A percentile compares a stretch with the other conserved stretches of the same genome.
Evolutionary conservation across 495 filamentous ascomycete species (phyloP).

Genomic region (Neurospora tetrasperma): DNA sequence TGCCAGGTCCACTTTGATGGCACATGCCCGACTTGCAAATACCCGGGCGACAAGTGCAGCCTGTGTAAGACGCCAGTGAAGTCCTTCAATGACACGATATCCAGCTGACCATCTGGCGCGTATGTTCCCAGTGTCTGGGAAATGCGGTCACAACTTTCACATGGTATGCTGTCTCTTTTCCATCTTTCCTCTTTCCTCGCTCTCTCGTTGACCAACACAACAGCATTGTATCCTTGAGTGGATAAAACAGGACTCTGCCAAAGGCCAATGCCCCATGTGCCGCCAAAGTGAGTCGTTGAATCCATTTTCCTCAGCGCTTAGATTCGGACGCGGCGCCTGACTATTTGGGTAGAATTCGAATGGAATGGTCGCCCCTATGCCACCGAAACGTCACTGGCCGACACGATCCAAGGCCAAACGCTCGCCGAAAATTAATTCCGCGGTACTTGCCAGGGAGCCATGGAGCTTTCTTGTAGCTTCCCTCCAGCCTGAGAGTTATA

Average conservation of each 20-base stretch:
- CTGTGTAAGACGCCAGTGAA: slow-evolving; percentile 50
- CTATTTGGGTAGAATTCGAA: slow-evolving; percentile 48
- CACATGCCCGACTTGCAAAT: slow-evolving; percentile 96
- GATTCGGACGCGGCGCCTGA: background rate
- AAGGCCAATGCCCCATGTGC: slow-evolving; percentile 96
- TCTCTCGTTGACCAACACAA: background rate
- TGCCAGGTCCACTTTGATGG: slow-evolving; percentile 97
- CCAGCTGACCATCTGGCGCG: background rate
- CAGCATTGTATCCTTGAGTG: slow-evolving; percentile 94
- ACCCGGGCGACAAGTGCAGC: slow-evolving; percentile 90
- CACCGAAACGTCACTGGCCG: slow-evolving; percentile 10
- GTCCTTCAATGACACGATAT: background rate
- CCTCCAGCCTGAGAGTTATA: background rate
- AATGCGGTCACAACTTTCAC: slow-evolving; percentile 95
- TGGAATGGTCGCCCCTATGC: slow-evolving; percentile 35
- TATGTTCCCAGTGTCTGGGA: slow-evolving; percentile 63
- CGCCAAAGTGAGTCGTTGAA: slow-evolving; percentile 62
- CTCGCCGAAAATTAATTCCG: background rate
- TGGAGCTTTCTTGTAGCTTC: background rate
- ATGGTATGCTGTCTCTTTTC: slow-evolving; percentile 50
- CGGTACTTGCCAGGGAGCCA: background rate
- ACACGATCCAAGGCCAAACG: slow-evolving; percentile 8
- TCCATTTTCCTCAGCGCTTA: background rate
- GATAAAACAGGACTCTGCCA: slow-evolving; percentile 89
- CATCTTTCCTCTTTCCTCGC: background rate